Conservation (phyloP, 768 basidiomycete species). For the Basidioascus undulatus region DNA sequence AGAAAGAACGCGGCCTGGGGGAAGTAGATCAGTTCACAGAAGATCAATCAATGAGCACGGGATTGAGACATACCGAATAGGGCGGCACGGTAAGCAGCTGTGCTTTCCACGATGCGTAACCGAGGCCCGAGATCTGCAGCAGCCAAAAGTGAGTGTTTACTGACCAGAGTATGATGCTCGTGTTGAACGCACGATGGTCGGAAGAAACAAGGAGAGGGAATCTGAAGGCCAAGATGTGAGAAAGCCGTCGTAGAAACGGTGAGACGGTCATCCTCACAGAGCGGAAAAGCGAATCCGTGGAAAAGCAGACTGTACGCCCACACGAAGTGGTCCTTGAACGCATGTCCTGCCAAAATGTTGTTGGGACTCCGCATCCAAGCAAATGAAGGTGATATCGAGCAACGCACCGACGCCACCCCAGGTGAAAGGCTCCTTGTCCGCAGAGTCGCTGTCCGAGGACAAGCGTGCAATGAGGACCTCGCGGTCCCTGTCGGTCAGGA, state of each 20-base stretch:
- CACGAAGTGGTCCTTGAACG: conserved; percentile 32
- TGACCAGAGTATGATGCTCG: too few species aligned
- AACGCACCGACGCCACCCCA: conserved; percentile 35
- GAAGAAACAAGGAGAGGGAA: conserved; percentile 31
- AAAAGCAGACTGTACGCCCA: conserved; percentile 38
- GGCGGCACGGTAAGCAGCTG: conserved; percentile 41
- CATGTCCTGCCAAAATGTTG: conserved; percentile 18
- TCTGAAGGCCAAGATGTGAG: conserved; percentile 14
- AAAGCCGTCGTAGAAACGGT: neutral
- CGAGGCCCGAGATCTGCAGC: conserved; percentile 32
- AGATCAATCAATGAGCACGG: too few species aligned
- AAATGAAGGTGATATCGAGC: too few species aligned
- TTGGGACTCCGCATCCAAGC: too few species aligned
- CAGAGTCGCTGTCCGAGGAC: conserved; percentile 31
- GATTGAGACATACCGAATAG: conserved; percentile 27
- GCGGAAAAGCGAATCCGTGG: conserved; percentile 28
- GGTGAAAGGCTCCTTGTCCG: conserved; percentile 28
- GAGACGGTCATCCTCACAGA: neutral
- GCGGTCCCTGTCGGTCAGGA: conserved; percentile 29
- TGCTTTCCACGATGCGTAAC: conserved; percentile 33
- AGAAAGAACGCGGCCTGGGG: too few species aligned
- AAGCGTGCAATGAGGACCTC: conserved; percentile 27
- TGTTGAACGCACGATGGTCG: too few species aligned
- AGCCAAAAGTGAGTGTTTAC: too few species aligned
- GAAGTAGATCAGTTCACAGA: too few species aligned